Evolutionary conservation across 2,329 filamentous ascomycete genomes (phyloP).

Genomic region (Mycosphaerella arachidis): DNA sequence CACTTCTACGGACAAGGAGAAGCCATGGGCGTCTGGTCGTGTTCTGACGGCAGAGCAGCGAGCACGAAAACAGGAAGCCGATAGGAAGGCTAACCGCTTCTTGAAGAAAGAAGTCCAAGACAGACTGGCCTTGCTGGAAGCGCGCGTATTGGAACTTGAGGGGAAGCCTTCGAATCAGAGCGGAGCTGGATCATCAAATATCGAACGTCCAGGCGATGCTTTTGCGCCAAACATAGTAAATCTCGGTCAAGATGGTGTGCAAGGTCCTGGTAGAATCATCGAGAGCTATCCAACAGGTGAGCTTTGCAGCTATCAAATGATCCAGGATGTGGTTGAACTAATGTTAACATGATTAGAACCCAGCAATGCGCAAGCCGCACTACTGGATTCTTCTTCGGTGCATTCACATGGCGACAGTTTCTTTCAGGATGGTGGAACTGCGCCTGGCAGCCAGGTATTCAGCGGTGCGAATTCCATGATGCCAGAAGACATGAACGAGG

Average conservation of each 20-base stretch:
- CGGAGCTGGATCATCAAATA: not conserved
- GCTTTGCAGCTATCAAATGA: not conserved
- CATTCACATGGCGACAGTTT: not conserved
- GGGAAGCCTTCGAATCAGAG: not conserved
- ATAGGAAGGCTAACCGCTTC: slow-evolving; percentile 23
- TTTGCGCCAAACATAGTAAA: not conserved
- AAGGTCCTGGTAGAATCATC: not conserved
- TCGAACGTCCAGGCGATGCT: not conserved
- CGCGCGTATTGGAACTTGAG: slow-evolving; percentile 18
- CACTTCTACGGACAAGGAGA: slow-evolving; percentile 19
- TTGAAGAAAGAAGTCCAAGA: slow-evolving; percentile 25
- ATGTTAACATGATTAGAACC: not conserved
- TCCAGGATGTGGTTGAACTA: no score
- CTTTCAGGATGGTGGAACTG: not conserved
- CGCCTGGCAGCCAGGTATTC: not conserved
- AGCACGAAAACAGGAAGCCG: slow-evolving; percentile 22
- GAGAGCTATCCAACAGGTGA: not conserved
- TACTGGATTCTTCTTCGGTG: not conserved
- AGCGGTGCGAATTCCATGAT: not conserved
- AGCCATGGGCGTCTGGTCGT: slow-evolving; percentile 23
- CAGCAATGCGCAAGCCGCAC: not conserved
- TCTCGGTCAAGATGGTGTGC: not conserved
- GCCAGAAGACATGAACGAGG: not conserved
- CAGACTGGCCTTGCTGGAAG: slow-evolving; percentile 19
- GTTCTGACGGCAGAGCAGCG: slow-evolving; percentile 23